A percentile compares a stretch with the other conserved stretches of the same genome.
Evolutionary conservation across 2,329 filamentous ascomycete species (phyloP).

Genomic region (Alternaria arborescens): DNA sequence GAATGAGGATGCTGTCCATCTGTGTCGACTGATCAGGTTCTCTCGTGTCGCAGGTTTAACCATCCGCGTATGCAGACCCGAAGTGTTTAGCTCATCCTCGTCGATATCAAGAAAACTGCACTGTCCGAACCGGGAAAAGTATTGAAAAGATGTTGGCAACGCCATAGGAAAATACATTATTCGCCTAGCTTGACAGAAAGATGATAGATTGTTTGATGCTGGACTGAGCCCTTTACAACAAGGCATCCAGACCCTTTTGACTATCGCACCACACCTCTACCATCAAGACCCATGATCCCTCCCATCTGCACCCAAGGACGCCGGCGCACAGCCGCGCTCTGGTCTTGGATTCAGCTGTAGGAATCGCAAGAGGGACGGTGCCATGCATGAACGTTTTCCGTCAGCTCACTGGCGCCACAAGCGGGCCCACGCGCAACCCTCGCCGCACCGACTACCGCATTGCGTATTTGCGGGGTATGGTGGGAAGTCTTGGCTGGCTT

Average conservation of each 20-base stretch:
- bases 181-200: conserved; percentile 2
- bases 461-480: conserved; percentile 22
- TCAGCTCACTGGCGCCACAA: conserved; percentile 23
- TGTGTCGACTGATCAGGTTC: conserved; percentile 27
- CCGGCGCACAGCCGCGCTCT: conserved; percentile 26
- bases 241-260: conserved; percentile 20
- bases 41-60: conserved; percentile 30
- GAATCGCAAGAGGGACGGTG: conserved; percentile 17
- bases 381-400: conserved; percentile 26
- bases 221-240: conserved; percentile 5
- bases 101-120: conserved; percentile 44
- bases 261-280: conserved; percentile 14
- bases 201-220: conserved; percentile 2
- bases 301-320: conserved; percentile 19
- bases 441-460: conserved; percentile 18
- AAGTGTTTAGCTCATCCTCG: conserved; percentile 42
- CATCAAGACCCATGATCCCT: conserved; percentile 6
- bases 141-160: conserved; percentile 18
- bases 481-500: conserved; percentile 3
- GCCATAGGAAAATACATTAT: conserved; percentile 32
- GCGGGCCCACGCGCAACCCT: conserved; percentile 11
- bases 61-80: conserved; percentile 35
- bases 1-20: conserved; percentile 7
- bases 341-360: conserved; percentile 22
- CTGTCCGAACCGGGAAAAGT: conserved; percentile 33